Evolutionary conservation across 805 yeast species (phyloP), one percentile per base, ranked within the genome.

Genomic region (Lipomyces orientalis): DNA sequence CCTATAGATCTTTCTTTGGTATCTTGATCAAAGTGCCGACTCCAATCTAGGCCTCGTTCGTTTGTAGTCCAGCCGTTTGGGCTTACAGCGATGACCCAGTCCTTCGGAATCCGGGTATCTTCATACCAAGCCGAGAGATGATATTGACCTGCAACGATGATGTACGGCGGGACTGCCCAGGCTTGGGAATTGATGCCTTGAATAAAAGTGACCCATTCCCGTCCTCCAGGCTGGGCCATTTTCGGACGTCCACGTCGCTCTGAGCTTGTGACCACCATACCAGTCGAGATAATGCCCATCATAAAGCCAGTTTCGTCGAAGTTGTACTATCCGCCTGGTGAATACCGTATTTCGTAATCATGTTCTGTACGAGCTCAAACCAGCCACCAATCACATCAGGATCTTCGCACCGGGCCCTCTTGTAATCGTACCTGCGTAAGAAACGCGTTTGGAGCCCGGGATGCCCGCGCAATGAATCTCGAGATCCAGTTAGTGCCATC

Each of bases 101-200:
- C 60, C 10, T 4, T 16, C n/a, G 58, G 58, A 4, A 63, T 35
- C 29, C 25, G 29, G 64, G 16, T 6, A 25, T 51, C 64, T 52
- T 34, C 19, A 37, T 58, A 63, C 66, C 37, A 63, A 35, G 31
- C 16, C 4, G 37, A 7, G 31, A 59, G 35, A 46, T 63, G 64
- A 39, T 60, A 43, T 31, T 31, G 10, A 6, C 58, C 60, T 3
- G 35, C 54, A 25, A 63, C 49, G 9, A 57, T n/a, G n/a, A n/a
- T n/a, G n/a, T 51, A 57, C 16, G 62, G 65, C 31, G 65, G 63
- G 25, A 62, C 34, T 8, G 64, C 55, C 65, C 58, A 35, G 46
- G 63, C 65, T 16, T 35, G 65, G 22, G 64, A n/a, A 14, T 52
- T 58, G 37, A 43, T 37, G 25, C 19, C 43, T 31, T 31, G 58